Percentiles rank a stretch among this genome's conserved stretches.
Conservation (phyloP, 495 filamentous ascomycete genomes). For the Schizothecium vesticola region DNA sequence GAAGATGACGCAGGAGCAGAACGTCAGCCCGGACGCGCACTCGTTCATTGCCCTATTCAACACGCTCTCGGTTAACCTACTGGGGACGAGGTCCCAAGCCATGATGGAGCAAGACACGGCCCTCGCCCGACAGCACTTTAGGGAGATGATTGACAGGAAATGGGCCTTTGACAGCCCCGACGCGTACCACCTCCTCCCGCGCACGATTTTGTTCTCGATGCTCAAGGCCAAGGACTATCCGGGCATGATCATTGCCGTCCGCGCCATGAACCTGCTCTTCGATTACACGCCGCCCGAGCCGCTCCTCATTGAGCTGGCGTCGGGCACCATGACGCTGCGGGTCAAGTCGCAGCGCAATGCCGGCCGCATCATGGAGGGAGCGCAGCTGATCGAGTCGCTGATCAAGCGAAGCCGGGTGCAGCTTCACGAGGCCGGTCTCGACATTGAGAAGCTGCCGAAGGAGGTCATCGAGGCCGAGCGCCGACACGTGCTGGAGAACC, state of each 20-base stretch:
- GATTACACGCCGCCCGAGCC: constrained; percentile 41
- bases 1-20: constrained; percentile 30
- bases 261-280: constrained; percentile 50
- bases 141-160: constrained; percentile 49
- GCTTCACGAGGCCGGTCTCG: constrained; percentile 15
- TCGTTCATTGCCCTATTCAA: constrained; percentile 66
- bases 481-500: constrained; percentile 25
- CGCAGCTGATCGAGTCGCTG: constrained; percentile 27
- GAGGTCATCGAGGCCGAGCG: constrained; percentile 25
- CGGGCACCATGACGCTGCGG: constrained; percentile 33
- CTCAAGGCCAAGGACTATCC: constrained; percentile 38
- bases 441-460: constrained; percentile 15
- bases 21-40: constrained; percentile 56
- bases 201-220: constrained; percentile 41
- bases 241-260: constrained; percentile 58
- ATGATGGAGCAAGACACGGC: constrained; percentile 45
- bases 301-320: constrained; percentile 37
- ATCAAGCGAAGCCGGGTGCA: constrained; percentile 16
- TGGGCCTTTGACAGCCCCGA: constrained; percentile 30
- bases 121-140: constrained; percentile 52
- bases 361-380: constrained; percentile 29
- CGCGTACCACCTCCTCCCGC: constrained; percentile 32
- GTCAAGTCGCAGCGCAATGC: constrained; percentile 31
- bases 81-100: constrained; percentile 35
- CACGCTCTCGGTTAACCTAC: constrained; percentile 39